phyloP scores from a whole-genome alignment of 2,329 filamentous ascomycete species.

The Orbilia quercus region DNA sequence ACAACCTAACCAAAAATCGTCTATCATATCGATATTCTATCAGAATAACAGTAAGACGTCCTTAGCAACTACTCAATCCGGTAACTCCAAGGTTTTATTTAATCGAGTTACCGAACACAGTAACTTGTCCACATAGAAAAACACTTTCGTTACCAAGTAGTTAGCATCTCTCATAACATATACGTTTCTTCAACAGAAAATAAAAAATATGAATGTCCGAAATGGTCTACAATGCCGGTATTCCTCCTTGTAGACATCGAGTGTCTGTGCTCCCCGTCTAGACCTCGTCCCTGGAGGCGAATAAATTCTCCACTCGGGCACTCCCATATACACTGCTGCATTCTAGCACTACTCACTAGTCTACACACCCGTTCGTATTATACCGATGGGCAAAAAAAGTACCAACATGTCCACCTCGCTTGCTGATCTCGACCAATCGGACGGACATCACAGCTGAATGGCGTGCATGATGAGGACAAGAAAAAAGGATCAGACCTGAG shows the following conservation, averaged over 20 bases:
- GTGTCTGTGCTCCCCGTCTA: conserved; percentile 16
- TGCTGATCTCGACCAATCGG: conserved; percentile 31
- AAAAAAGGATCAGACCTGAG: conserved; percentile 31
- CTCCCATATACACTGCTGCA: not conserved
- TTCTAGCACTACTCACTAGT: conserved; percentile 1
- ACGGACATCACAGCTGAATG: conserved; percentile 6
- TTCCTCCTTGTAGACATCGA: conserved; percentile 10
- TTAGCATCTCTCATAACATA: not conserved
- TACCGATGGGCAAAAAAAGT: conserved; percentile 15
- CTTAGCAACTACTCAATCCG: conserved; percentile 30
- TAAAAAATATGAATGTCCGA: conserved; percentile 5
- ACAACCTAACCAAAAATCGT: conserved; percentile 43
- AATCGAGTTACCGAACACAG: conserved; percentile 44
- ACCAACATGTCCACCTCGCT: conserved; percentile 19
- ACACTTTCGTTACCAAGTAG: too few species aligned
- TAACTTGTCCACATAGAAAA: conserved; percentile 10
- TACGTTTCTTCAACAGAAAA: conserved; percentile 17
- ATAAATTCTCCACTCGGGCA: conserved; percentile 14
- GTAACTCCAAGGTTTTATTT: conserved; percentile 49
- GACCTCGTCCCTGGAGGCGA: conserved; percentile 10
- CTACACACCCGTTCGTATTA: conserved; percentile 17
- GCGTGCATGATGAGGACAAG: not conserved
- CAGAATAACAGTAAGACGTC: conserved; percentile 28
- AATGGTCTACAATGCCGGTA: not conserved
- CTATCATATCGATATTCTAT: conserved; percentile 46